These are phyloP conservation scores for Rhodotorula sphaerocarpa DNA, from an alignment of 768 basidiomycete species.

Conservation along the genomic window DNA sequence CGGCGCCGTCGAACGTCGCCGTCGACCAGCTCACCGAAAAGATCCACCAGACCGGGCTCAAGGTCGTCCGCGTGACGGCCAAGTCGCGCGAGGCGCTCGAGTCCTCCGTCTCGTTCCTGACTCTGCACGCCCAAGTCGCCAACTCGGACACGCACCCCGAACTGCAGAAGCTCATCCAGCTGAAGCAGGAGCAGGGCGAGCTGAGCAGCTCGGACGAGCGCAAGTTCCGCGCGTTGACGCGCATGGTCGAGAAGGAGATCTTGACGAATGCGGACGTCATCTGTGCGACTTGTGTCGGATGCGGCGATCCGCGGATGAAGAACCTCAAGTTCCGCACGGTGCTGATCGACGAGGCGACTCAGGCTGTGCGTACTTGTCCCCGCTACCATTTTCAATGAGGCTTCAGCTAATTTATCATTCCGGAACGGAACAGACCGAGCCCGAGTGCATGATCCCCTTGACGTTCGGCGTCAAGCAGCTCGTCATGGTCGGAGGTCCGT, in stretches of 20 bases:
- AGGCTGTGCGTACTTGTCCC: conserved; percentile 44
- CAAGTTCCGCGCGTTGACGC: conserved; percentile 91
- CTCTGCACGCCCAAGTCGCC: conserved; percentile 92
- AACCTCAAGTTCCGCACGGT: conserved; percentile 99
- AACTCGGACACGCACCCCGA: conserved; percentile 87
- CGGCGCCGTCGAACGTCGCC: conserved; percentile 97
- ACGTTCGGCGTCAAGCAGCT: conserved; percentile 97
- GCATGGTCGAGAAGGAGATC: conserved; percentile 97
- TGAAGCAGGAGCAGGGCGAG: conserved; percentile 97
- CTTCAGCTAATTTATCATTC: no score
- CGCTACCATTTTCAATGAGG: no score
- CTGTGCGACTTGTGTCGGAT: conserved; percentile 95
- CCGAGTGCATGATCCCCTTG: conserved; percentile 97
- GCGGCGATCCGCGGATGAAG: conserved; percentile 88
- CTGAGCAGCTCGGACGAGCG: conserved; percentile 91
- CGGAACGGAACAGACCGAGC: conserved; percentile 40
- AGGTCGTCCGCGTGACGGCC: conserved; percentile 93
- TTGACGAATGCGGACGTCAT: conserved; percentile 90
- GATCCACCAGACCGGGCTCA: conserved; percentile 96
- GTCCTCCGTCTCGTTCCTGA: conserved; percentile 87
- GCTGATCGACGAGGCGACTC: conserved; percentile 95
- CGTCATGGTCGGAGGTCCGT: conserved; percentile 90
- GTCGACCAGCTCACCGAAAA: conserved; percentile 99
- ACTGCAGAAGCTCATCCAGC: conserved; percentile 91
- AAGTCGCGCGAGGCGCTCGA: conserved; percentile 97